Conservation (phyloP, 306 rosid genomes). For the Cucurbita maxima region DNA sequence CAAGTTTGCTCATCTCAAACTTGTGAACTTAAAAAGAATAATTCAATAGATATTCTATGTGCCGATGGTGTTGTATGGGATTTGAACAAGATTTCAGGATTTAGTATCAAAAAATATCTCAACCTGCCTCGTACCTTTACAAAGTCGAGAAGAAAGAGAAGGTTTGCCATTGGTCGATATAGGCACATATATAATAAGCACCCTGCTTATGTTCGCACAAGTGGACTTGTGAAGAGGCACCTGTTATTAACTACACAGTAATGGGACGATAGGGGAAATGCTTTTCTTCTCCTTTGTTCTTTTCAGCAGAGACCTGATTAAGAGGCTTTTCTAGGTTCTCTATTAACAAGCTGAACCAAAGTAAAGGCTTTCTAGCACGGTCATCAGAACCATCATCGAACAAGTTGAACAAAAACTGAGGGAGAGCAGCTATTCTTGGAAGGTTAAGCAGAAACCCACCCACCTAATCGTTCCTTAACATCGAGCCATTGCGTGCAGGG, state of each 20-base stretch:
- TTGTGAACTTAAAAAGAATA: neutral
- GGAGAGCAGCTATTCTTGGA: slow-evolving; percentile 60
- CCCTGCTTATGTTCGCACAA: neutral
- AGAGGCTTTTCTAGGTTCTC: neutral
- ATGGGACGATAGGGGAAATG: neutral
- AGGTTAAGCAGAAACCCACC: slow-evolving; percentile 67
- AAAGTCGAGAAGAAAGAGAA: neutral
- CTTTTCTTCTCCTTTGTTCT: neutral
- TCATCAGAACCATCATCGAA: slow-evolving; percentile 56
- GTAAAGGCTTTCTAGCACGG: neutral
- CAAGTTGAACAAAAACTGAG: slow-evolving; percentile 56
- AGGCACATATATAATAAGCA: neutral
- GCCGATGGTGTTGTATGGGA: neutral
- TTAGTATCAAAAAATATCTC: neutral
- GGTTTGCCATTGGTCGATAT: neutral
- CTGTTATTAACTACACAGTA: neutral
- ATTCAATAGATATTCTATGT: neutral
- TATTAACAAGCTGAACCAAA: neutral
- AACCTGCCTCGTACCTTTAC: neutral
- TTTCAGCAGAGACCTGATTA: neutral
- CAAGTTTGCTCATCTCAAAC: neutral
- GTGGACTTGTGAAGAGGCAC: neutral
- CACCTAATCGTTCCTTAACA: slow-evolving; percentile 74
- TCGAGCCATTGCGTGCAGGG: neutral
- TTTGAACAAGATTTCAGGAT: neutral